Evolutionary conservation across 495 filamentous ascomycete genomes (phyloP).

Genomic region (Xylaria intraflava): DNA sequence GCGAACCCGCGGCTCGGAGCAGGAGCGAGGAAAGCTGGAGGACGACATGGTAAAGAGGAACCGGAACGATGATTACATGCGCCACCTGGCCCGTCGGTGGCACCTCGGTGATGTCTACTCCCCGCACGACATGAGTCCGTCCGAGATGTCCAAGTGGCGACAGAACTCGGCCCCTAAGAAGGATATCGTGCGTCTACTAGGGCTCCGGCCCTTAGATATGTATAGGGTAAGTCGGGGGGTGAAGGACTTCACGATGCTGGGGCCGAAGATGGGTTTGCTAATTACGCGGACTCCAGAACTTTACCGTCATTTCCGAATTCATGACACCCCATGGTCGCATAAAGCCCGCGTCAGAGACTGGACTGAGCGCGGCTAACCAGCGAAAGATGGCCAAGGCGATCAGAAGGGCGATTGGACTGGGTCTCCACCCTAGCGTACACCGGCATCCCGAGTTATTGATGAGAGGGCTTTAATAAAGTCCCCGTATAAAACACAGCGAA

Average conservation of each 20-base stretch:
- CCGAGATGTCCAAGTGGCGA: constrained; percentile 65
- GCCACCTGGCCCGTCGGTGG: constrained; percentile 53
- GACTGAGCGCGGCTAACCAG: constrained; percentile 83
- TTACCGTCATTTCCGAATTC: constrained; percentile 85
- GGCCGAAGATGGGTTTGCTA: no score
- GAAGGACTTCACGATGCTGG: no score
- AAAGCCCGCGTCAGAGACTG: constrained; percentile 63
- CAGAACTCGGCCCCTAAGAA: constrained; percentile 30
- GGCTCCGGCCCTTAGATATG: constrained; percentile 71
- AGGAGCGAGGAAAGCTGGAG: constrained; percentile 14
- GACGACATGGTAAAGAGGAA: constrained; percentile 16
- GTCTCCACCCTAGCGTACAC: constrained; percentile 89
- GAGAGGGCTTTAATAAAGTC: constrained; percentile 13
- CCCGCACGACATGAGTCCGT: constrained; percentile 73
- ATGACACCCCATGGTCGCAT: constrained; percentile 80
- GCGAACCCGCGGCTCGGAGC: background rate
- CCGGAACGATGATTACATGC: constrained; percentile 28
- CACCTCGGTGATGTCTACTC: constrained; percentile 76
- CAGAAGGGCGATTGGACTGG: constrained; percentile 76
- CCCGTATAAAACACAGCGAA: constrained; percentile 13
- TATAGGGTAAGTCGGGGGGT: constrained; percentile 60
- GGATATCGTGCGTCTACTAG: constrained; percentile 77
- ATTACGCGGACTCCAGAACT: constrained; percentile 58
- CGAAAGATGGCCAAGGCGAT: constrained; percentile 88
- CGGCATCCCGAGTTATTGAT: constrained; percentile 80